Evolutionary conservation across 768 basidiomycete genomes (phyloP).

Genomic region (Mycena vitilis): DNA sequence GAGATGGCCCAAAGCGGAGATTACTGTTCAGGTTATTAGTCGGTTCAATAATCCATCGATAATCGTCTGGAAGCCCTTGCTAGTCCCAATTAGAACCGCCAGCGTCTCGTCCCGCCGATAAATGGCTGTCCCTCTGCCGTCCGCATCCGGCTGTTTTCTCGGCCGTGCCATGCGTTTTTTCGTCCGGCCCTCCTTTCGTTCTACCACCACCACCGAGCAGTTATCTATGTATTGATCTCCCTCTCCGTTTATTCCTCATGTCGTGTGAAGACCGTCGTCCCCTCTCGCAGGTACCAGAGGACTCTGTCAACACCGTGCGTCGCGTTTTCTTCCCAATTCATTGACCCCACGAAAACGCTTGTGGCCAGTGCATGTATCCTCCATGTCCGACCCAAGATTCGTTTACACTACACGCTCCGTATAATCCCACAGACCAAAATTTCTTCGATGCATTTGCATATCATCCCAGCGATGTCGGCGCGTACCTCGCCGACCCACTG

Average conservation of each 20-base stretch:
- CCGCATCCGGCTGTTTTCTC: constrained; percentile 3
- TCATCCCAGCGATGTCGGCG: constrained; percentile 11
- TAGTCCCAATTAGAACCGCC: neutral
- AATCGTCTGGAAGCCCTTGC: too few relatives aligned
- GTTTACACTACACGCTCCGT: constrained; percentile 26
- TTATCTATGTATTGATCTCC: constrained; percentile 17
- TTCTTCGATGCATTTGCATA: constrained; percentile 27
- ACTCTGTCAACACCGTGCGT: constrained; percentile 36
- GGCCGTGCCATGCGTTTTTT: neutral
- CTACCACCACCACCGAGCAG: constrained; percentile 21
- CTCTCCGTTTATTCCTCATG: constrained; percentile 25
- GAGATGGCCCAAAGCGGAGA: too few relatives aligned
- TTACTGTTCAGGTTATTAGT: too few relatives aligned
- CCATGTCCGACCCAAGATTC: constrained; percentile 8
- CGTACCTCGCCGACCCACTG: neutral
- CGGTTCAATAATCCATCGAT: constrained; percentile 19
- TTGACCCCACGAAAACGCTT: neutral
- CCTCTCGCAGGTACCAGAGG: constrained; percentile 34
- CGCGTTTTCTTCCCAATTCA: neutral
- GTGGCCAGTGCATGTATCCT: constrained; percentile 29
- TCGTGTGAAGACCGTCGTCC: constrained; percentile 38
- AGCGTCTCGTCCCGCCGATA: neutral
- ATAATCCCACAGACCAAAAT: constrained; percentile 25
- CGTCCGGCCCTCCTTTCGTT: constrained; percentile 10
- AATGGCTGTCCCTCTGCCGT: neutral